phyloP scores from a whole-genome alignment of 2,329 filamentous ascomycete genomes.

The Fusarium austroafricanum region DNA sequence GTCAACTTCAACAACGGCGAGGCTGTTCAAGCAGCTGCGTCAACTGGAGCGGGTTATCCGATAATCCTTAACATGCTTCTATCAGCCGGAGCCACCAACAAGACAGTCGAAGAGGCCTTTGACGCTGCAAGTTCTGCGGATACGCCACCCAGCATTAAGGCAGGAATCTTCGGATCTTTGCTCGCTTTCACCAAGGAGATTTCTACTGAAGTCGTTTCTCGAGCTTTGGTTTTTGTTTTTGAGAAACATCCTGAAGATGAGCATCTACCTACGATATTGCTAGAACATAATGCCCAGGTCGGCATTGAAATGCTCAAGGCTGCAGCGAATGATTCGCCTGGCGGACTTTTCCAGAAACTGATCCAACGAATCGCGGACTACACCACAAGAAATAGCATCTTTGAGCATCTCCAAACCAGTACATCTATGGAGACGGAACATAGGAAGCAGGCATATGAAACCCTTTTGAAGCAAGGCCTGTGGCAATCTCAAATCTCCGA shows the following conservation, averaged over 20 bases:
- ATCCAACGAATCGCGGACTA: background rate
- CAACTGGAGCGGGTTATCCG: background rate
- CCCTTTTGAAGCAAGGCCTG: background rate
- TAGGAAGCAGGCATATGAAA: background rate
- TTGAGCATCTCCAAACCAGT: background rate
- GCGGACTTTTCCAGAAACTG: background rate
- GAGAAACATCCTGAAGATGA: slow-evolving; percentile 11
- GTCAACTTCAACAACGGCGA: slow-evolving; percentile 17
- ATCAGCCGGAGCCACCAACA: background rate
- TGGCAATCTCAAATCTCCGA: background rate
- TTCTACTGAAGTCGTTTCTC: background rate
- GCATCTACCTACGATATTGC: background rate
- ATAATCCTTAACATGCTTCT: slow-evolving; percentile 14
- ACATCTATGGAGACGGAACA: background rate
- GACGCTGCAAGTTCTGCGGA: background rate
- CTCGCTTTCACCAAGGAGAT: slow-evolving; percentile 3
- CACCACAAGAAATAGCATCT: background rate
- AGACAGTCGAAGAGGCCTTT: slow-evolving; percentile 8
- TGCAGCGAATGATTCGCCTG: background rate
- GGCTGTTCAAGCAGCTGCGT: slow-evolving; percentile 8
- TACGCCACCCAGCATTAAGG: background rate
- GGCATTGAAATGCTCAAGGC: background rate
- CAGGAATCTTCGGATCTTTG: background rate
- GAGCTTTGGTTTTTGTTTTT: background rate
- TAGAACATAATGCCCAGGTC: slow-evolving; percentile 3